Conservation (phyloP, 2,329 filamentous ascomycete genomes). For the Fusarium camptoceras region DNA sequence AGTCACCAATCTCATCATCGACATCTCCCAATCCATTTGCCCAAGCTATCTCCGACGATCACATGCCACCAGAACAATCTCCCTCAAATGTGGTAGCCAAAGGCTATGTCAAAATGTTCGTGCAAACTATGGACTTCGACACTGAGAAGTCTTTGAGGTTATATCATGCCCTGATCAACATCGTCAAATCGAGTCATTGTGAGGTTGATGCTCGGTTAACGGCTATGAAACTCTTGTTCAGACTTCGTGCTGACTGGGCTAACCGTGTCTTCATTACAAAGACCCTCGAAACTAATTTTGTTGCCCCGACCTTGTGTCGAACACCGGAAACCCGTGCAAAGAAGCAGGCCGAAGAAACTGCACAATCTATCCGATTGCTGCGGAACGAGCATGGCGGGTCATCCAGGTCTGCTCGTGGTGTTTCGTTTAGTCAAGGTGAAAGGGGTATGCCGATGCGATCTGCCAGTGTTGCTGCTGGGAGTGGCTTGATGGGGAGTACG, state of each 20-base stretch:
- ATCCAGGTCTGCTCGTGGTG: constrained; percentile 59
- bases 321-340: constrained; percentile 65
- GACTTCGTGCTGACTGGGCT: constrained; percentile 84
- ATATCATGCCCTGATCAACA: constrained; percentile 72
- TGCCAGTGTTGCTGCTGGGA: constrained; percentile 52
- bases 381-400: constrained; percentile 58
- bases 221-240: constrained; percentile 82
- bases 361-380: constrained; percentile 57
- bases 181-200: constrained; percentile 69
- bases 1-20: constrained; percentile 55
- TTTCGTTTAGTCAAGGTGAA: constrained; percentile 65
- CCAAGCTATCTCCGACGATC: constrained; percentile 35
- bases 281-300: constrained; percentile 76
- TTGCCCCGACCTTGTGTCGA: constrained; percentile 79
- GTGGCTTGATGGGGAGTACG: constrained; percentile 50
- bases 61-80: constrained; percentile 57
- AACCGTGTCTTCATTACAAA: constrained; percentile 79
- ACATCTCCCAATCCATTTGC: constrained; percentile 42
- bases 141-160: constrained; percentile 71
- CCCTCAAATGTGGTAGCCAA: constrained; percentile 77
- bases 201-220: constrained; percentile 78
- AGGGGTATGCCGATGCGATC: constrained; percentile 57
- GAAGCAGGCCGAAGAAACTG: constrained; percentile 65
- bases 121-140: constrained; percentile 75
- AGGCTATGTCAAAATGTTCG: constrained; percentile 81